Conservation (phyloP, 805 yeast species). For the Cyberlindnera bimundalis region DNA sequence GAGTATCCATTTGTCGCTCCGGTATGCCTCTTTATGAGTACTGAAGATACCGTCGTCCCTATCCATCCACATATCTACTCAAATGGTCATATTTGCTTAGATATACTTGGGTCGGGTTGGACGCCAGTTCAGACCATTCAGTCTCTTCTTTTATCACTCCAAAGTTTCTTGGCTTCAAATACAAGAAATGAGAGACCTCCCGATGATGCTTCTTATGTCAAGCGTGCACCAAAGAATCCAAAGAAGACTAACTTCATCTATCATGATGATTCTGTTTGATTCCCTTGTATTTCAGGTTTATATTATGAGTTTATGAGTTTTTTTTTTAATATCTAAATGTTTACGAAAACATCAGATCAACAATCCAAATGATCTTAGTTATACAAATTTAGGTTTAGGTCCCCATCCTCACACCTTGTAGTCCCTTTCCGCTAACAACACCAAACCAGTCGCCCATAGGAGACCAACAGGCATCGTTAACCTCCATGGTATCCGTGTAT, state of each 20-base stretch:
- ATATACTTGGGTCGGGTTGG: slow-evolving; percentile 48
- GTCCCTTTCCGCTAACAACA: slow-evolving; percentile 38
- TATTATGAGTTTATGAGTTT: no score
- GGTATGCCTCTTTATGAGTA: slow-evolving; percentile 46
- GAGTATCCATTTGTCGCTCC: slow-evolving; percentile 61
- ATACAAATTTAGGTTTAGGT: not conserved
- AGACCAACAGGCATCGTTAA: slow-evolving; percentile 76
- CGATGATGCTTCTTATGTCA: slow-evolving; percentile 49
- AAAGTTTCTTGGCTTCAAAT: slow-evolving; percentile 60
- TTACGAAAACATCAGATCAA: no score
- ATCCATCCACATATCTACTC: slow-evolving; percentile 72
- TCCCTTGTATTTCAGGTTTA: not conserved
- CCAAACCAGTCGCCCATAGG: slow-evolving; percentile 80
- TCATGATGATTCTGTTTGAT: slow-evolving; percentile 51
- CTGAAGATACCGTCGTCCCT: slow-evolving; percentile 40
- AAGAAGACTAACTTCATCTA: slow-evolving; percentile 45
- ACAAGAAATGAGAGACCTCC: slow-evolving; percentile 47
- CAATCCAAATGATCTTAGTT: no score
- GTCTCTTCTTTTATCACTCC: slow-evolving; percentile 52
- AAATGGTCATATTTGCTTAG: slow-evolving; percentile 76
- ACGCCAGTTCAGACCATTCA: slow-evolving; percentile 33
- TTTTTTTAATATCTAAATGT: no score
- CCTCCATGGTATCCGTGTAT: slow-evolving; percentile 63
- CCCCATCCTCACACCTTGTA: slow-evolving; percentile 31
- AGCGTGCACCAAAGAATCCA: slow-evolving; percentile 57